These are phyloP conservation scores for Hortaea werneckii DNA, from an alignment of 2,329 filamentous ascomycete species.

Conservation along the genomic window DNA sequence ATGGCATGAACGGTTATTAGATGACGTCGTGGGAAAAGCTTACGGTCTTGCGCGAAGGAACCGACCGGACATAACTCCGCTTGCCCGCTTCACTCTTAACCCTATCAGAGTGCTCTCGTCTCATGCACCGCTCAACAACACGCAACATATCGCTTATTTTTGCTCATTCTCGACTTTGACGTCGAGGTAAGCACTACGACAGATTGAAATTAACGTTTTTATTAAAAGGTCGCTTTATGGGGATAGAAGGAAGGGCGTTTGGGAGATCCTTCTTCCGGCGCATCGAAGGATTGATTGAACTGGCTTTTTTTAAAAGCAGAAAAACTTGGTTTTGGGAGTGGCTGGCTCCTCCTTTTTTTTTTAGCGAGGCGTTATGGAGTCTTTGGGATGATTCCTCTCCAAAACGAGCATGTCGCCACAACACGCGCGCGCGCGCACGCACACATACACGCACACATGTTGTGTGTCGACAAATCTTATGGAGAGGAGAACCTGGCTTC, in stretches of 20 bases:
- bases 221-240: neutral
- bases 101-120: neutral
- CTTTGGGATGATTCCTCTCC: conserved; percentile 20
- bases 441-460: neutral
- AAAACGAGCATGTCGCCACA: neutral
- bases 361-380: conserved; percentile 22
- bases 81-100: neutral
- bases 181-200: no score
- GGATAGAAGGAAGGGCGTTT: neutral
- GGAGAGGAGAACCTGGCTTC: conserved; percentile 19
- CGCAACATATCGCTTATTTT: no score
- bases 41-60: neutral
- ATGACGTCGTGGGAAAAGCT: neutral
- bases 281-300: no score
- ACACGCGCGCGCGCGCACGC: neutral
- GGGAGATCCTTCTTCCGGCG: neutral
- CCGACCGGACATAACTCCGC: neutral
- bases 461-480: conserved; percentile 1
- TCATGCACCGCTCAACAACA: no score
- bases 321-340: no score
- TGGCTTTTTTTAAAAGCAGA: neutral
- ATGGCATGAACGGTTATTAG: conserved; percentile 34
- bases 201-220: neutral
- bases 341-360: neutral
- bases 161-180: no score